A percentile compares a stretch with the other conserved stretches of the same genome.
phyloP scores from a whole-genome alignment of 371 early-diverging fungal genomes.

The Mortierella sp. region DNA sequence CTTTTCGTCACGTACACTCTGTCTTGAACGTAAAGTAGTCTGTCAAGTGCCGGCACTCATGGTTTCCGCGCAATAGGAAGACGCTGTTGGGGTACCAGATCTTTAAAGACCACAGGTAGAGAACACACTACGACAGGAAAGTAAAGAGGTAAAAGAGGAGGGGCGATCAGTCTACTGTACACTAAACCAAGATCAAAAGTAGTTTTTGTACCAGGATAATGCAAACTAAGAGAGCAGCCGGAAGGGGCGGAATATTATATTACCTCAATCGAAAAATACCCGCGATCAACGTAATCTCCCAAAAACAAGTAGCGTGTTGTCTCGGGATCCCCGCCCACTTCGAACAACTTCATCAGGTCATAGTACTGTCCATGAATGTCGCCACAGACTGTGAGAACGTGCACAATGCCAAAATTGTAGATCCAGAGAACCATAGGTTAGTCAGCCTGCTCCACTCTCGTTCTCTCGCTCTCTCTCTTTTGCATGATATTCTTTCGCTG shows the following conservation, averaged over 20 bases:
- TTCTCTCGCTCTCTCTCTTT: not conserved
- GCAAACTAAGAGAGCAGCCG: not conserved
- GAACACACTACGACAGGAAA: constrained; percentile 72
- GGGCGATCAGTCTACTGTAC: not conserved
- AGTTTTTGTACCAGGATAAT: not conserved
- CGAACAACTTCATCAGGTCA: constrained; percentile 98
- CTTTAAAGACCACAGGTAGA: constrained; percentile 91
- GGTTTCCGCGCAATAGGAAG: constrained; percentile 97
- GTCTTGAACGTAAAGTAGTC: constrained; percentile 97
- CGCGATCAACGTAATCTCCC: constrained; percentile 99
- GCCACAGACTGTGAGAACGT: constrained; percentile 84
- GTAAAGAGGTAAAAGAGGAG: not conserved
- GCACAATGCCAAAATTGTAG: not conserved
- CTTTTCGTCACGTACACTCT: constrained; percentile 76
- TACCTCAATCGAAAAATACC: constrained; percentile 92
- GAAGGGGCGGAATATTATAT: too few relatives aligned
- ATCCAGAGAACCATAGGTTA: too few relatives aligned
- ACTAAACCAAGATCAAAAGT: not conserved
- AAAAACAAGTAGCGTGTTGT: constrained; percentile 90
- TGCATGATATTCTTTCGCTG: not conserved
- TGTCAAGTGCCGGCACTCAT: constrained; percentile 96
- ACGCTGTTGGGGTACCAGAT: constrained; percentile 93
- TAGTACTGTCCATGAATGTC: constrained; percentile 99
- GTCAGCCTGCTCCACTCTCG: too few relatives aligned
- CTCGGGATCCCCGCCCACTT: constrained; percentile 95